Percentiles rank a stretch among this genome's conserved stretches.
Conservation (phyloP, 2,329 filamentous ascomycete species). For the Zalaria obscura region DNA sequence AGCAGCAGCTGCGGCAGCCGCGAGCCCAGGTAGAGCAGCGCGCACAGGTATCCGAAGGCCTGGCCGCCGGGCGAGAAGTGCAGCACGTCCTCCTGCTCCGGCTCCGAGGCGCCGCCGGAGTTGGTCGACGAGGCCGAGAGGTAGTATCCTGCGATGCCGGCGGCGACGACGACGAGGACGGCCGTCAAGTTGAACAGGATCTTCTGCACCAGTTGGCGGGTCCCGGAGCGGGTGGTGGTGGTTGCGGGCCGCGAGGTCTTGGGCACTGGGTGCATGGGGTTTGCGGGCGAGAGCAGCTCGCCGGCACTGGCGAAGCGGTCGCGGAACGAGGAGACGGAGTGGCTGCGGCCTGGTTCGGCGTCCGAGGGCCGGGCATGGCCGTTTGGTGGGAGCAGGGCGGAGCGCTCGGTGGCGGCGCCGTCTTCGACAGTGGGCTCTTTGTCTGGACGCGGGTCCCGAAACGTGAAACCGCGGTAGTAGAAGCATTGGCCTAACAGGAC, state of each 20-base stretch:
- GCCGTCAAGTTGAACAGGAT: conserved; percentile 61
- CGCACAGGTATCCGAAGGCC: conserved; percentile 86
- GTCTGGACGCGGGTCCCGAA: conserved; percentile 53
- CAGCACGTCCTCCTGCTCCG: conserved; percentile 34
- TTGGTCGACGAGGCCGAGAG: conserved; percentile 39
- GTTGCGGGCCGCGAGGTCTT: conserved; percentile 12
- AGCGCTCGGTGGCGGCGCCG: conserved; percentile 16
- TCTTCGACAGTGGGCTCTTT: conserved; percentile 9
- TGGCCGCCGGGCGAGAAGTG: conserved; percentile 68
- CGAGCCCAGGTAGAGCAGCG: conserved; percentile 74
- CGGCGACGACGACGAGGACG: conserved; percentile 67
- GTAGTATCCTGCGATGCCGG: conserved; percentile 78
- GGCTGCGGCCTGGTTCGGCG: conserved; percentile 11
- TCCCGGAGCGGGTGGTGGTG: conserved; percentile 24
- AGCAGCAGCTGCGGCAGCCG: conserved; percentile 81
- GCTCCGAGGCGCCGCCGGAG: conserved; percentile 9
- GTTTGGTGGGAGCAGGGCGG: conserved; percentile 20
- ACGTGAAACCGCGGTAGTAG: conserved; percentile 81
- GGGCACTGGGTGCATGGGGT: conserved; percentile 53
- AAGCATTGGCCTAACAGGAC: conserved; percentile 83
- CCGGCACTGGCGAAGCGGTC: conserved; percentile 42
- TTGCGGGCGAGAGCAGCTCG: conserved; percentile 64
- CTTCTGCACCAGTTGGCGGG: conserved; percentile 29
- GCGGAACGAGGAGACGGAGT: conserved; percentile 24
- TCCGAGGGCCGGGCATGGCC: conserved; percentile 15